Conservation (phyloP, 768 basidiomycete species). For the Mycena pura region DNA sequence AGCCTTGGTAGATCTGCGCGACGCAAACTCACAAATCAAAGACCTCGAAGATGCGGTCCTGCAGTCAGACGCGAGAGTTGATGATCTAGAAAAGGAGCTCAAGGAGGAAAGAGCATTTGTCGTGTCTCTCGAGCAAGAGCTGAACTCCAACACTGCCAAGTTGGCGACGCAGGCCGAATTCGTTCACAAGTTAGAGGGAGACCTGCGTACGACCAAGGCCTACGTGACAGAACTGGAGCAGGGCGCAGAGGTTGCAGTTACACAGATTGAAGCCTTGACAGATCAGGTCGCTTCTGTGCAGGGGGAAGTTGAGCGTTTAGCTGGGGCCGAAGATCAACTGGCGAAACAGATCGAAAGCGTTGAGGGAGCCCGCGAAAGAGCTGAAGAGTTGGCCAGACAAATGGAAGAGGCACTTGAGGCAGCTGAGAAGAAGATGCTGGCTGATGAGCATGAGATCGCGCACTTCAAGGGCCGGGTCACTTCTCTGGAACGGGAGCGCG, state of each 20-base stretch:
- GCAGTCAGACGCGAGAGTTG: conserved; percentile 56
- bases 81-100: conserved; percentile 63
- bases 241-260: conserved; percentile 56
- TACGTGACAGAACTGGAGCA: conserved; percentile 68
- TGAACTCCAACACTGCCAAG: conserved; percentile 45
- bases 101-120: conserved; percentile 57
- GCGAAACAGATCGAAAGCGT: conserved; percentile 57
- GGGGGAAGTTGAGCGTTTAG: conserved; percentile 51
- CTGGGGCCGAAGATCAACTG: conserved; percentile 53
- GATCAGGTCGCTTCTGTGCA: conserved; percentile 55
- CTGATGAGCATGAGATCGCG: conserved; percentile 61
- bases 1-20: conserved; percentile 64
- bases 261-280: conserved; percentile 63
- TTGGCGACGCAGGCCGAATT: conserved; percentile 43
- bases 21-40: conserved; percentile 62
- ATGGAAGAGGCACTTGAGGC: conserved; percentile 81
- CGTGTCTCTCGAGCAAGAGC: conserved; percentile 52
- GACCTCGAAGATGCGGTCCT: conserved; percentile 69
- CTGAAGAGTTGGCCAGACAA: conserved; percentile 64
- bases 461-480: conserved; percentile 58
- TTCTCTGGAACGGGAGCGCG: conserved; percentile 64
- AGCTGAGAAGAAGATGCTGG: conserved; percentile 71
- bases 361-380: conserved; percentile 57
- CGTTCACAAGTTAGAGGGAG: conserved; percentile 47
- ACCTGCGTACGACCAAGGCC: conserved; percentile 54